These are phyloP conservation scores for Torulaspora globosa DNA, from an alignment of 1,139 yeast genomes.

Conservation along the genomic window DNA sequence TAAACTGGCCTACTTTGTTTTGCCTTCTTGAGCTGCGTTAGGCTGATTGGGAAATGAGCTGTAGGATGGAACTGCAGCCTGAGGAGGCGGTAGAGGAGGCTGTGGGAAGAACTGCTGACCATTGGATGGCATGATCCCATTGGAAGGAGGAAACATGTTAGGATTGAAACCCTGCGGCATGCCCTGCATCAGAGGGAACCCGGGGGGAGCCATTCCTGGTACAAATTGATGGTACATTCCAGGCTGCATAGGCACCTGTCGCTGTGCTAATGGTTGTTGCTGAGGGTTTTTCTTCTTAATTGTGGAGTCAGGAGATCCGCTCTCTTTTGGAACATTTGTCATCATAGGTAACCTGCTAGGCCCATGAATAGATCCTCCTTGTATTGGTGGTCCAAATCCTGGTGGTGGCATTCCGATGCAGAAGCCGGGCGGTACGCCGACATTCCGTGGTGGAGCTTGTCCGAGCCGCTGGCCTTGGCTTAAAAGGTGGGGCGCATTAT, in stretches of 20 bases:
- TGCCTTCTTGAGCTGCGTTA: constrained; percentile 11
- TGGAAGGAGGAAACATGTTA: constrained; percentile 17
- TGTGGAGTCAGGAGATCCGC: constrained; percentile 19
- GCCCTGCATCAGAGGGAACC: constrained; percentile 23
- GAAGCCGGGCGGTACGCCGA: constrained; percentile 19
- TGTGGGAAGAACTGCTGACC: constrained; percentile 17
- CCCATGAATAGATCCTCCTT: constrained; percentile 30
- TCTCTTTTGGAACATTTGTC: constrained; percentile 26
- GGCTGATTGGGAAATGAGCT: constrained; percentile 13
- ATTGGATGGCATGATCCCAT: constrained; percentile 13
- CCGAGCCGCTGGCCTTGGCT: constrained; percentile 9
- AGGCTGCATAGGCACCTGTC: constrained; percentile 13
- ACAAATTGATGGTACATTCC: constrained; percentile 19
- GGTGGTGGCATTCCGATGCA: constrained; percentile 28
- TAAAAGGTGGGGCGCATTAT: constrained; percentile 9
- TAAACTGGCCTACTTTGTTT: constrained; percentile 8
- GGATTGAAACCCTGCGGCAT: constrained; percentile 23
- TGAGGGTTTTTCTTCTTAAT: constrained; percentile 17
- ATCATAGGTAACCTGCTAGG: constrained; percentile 20
- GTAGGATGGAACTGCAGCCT: constrained; percentile 14
- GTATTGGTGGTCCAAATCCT: constrained; percentile 33
- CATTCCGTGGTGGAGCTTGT: constrained; percentile 6
- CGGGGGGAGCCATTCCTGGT: constrained; percentile 23
- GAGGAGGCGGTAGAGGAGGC: constrained; percentile 18
- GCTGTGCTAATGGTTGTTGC: constrained; percentile 9